Percentiles rank a stretch among this genome's conserved stretches.
Conservation (phyloP, 768 basidiomycete species). For the Termitomyces sp. region DNA sequence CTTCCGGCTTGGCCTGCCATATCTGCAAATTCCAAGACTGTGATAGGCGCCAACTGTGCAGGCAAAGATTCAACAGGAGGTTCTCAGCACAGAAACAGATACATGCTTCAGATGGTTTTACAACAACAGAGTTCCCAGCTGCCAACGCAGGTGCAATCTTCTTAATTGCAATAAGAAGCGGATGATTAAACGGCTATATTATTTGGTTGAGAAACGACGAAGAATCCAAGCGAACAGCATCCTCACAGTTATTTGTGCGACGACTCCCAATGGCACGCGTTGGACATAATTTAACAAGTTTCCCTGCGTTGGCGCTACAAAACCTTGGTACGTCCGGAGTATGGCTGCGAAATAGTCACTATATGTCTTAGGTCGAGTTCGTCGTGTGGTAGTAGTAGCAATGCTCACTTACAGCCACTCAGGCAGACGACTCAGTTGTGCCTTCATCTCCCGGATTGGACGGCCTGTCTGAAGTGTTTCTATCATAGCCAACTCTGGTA, state of each 20-base stretch:
- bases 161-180: constrained; percentile 82
- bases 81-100: neutral
- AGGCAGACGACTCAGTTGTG: constrained; percentile 70
- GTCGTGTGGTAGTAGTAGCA: neutral
- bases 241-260: constrained; percentile 78
- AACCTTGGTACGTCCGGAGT: constrained; percentile 61
- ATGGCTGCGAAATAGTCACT: constrained; percentile 79
- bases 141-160: constrained; percentile 84
- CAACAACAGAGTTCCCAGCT: constrained; percentile 77
- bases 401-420: constrained; percentile 70
- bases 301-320: constrained; percentile 76
- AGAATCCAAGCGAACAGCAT: neutral
- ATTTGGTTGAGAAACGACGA: neutral
- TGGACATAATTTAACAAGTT: constrained; percentile 74
- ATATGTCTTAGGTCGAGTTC: neutral
- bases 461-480: constrained; percentile 78
- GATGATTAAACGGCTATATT: constrained; percentile 79
- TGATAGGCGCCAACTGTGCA: constrained; percentile 60
- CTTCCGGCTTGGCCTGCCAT: constrained; percentile 63
- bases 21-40: constrained; percentile 70
- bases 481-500: constrained; percentile 53
- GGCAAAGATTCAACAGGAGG: neutral
- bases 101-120: constrained; percentile 74
- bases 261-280: constrained; percentile 80
- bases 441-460: constrained; percentile 78